These are phyloP conservation scores for Starmerella asiatica DNA, from an alignment of 805 yeast genomes.

Conservation along the genomic window DNA sequence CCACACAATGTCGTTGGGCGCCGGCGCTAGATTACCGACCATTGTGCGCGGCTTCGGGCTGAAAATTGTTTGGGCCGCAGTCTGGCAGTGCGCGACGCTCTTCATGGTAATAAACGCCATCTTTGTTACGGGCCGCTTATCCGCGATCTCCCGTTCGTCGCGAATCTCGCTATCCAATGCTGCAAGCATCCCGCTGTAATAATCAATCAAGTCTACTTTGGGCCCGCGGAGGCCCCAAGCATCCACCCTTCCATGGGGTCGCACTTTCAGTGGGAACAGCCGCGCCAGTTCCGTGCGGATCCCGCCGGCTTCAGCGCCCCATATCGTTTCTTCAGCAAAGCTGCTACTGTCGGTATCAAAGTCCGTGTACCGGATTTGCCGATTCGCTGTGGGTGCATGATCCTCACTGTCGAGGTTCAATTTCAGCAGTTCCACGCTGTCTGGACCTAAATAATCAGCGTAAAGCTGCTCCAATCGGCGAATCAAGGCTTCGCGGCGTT, in stretches of 20 bases:
- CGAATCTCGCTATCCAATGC: slow-evolving; percentile 57
- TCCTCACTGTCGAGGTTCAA: not conserved
- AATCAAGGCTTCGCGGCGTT: slow-evolving; percentile 41
- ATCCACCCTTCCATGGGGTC: slow-evolving; percentile 57
- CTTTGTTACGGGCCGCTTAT: slow-evolving; percentile 62
- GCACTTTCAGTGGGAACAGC: slow-evolving; percentile 13
- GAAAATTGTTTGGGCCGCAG: slow-evolving; percentile 88
- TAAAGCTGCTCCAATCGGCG: slow-evolving; percentile 52
- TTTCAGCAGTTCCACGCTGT: slow-evolving; percentile 21
- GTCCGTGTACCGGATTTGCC: not conserved
- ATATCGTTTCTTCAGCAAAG: not conserved
- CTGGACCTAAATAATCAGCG: slow-evolving; percentile 48
- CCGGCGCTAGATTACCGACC: slow-evolving; percentile 79
- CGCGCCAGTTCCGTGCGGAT: slow-evolving; percentile 1
- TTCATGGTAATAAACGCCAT: slow-evolving; percentile 93
- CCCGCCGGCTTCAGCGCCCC: slow-evolving; percentile 1
- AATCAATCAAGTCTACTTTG: slow-evolving; percentile 67
- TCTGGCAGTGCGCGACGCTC: slow-evolving; percentile 87
- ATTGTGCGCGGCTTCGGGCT: slow-evolving; percentile 79
- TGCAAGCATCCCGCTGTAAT: slow-evolving; percentile 54
- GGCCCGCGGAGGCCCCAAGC: slow-evolving; percentile 51
- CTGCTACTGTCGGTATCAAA: not conserved
- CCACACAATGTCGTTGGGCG: slow-evolving; percentile 94
- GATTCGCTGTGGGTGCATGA: not conserved
- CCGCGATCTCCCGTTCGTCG: slow-evolving; percentile 44